Conservation (phyloP, 2,329 filamentous ascomycete genomes). For the Byssothecium circinans region DNA sequence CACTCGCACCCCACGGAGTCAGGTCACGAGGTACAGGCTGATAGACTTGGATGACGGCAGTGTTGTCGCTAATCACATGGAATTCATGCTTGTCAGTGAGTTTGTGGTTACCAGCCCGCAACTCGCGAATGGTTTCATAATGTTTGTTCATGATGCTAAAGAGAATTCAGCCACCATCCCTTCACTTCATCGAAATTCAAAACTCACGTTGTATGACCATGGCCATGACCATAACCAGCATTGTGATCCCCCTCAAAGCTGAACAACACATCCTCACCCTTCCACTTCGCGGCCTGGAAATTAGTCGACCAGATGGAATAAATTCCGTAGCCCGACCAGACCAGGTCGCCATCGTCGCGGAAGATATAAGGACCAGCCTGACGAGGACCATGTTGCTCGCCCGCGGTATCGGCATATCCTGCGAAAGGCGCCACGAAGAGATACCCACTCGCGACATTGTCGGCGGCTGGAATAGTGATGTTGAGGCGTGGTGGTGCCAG, state of each 20-base stretch:
- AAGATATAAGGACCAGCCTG: conserved; percentile 61
- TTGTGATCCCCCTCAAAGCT: conserved; percentile 54
- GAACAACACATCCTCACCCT: conserved; percentile 56
- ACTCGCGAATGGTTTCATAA: conserved; percentile 58
- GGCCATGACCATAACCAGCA: conserved; percentile 11
- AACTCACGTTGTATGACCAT: conserved; percentile 12
- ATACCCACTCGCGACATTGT: conserved; percentile 48
- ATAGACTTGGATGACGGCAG: conserved; percentile 49
- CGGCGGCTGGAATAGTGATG: conserved; percentile 49
- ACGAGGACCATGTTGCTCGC: conserved; percentile 49
- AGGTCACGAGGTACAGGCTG: conserved; percentile 45
- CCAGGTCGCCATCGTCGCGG: conserved; percentile 56
- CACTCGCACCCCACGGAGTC: conserved; percentile 35
- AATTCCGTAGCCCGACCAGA: conserved; percentile 60
- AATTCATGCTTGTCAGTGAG: conserved; percentile 50
- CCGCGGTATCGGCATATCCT: conserved; percentile 19
- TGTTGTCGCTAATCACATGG: conserved; percentile 46
- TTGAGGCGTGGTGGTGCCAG: conserved; percentile 50
- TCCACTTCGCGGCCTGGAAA: conserved; percentile 56
- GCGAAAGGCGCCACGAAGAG: conserved; percentile 49
- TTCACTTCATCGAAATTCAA: background rate
- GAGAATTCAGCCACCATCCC: background rate
- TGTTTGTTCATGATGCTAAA: conserved; percentile 52
- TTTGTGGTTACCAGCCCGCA: conserved; percentile 55
- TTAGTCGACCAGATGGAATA: conserved; percentile 58